Conservation (phyloP, 1,139 yeast genomes). For the Geotrichum carabidarum region DNA sequence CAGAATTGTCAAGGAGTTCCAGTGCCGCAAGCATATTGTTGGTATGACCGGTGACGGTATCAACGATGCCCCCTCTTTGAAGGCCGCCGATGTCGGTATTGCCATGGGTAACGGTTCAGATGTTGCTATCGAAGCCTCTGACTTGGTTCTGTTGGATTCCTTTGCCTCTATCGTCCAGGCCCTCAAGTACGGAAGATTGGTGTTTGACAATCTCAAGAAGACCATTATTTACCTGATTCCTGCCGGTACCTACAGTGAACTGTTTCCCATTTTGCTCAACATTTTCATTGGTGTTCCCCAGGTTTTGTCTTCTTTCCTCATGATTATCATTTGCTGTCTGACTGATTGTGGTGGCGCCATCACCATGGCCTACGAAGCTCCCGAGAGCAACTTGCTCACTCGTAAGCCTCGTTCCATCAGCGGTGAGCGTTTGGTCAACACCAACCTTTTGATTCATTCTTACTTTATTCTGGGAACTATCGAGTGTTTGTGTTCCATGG, state of each 20-base stretch:
- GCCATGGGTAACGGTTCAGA: slow-evolving; percentile 48
- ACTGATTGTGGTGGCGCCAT: slow-evolving; percentile 47
- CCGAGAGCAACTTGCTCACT: slow-evolving; percentile 42
- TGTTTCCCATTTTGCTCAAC: slow-evolving; percentile 48
- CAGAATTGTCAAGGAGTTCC: slow-evolving; percentile 45
- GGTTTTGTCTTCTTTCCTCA: slow-evolving; percentile 45
- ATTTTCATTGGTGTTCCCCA: slow-evolving; percentile 48
- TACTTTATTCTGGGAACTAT: slow-evolving; percentile 44
- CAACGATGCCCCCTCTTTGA: slow-evolving; percentile 48
- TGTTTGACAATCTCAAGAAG: slow-evolving; percentile 47
- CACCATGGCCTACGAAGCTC: slow-evolving; percentile 43
- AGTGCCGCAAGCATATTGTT: slow-evolving; percentile 40
- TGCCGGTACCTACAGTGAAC: slow-evolving; percentile 48
- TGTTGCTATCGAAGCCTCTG: slow-evolving; percentile 51
- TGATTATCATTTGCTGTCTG: slow-evolving; percentile 44
- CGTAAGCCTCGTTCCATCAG: slow-evolving; percentile 44
- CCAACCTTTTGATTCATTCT: slow-evolving; percentile 41
- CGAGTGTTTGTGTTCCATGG: slow-evolving; percentile 42
- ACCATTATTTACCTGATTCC: slow-evolving; percentile 48
- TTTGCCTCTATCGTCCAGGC: slow-evolving; percentile 47
- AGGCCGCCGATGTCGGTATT: slow-evolving; percentile 48
- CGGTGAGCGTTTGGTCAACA: slow-evolving; percentile 43
- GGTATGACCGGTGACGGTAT: slow-evolving; percentile 51
- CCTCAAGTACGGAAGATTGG: slow-evolving; percentile 37
- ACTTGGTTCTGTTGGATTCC: slow-evolving; percentile 40